A percentile compares a stretch with the other conserved stretches of the same genome.
These are phyloP conservation scores for Chenopodium berlandieri DNA, from an alignment of 148 eudicot species.

Conservation along the genomic window DNA sequence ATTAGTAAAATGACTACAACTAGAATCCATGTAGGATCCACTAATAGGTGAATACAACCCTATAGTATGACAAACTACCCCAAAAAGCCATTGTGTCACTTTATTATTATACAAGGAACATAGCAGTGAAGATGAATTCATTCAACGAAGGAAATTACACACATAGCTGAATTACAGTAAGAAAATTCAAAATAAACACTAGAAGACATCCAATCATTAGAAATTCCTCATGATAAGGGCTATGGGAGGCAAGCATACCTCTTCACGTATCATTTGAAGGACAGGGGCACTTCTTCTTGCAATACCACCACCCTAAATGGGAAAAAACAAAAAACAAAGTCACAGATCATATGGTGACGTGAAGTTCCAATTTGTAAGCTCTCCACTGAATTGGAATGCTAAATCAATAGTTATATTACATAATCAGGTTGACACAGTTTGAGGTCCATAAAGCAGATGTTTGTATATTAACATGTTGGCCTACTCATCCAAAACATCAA, in stretches of 20 bases:
- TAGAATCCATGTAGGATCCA: neutral
- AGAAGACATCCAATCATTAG: neutral
- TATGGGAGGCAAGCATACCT: slow-evolving; percentile 54
- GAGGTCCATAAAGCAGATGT: neutral
- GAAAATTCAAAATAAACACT: neutral
- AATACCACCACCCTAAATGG: slow-evolving; percentile 82
- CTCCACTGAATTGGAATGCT: neutral
- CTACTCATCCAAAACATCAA: no score
- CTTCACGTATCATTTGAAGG: slow-evolving; percentile 82
- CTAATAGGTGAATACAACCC: neutral
- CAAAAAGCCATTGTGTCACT: neutral
- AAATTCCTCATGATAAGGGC: neutral
- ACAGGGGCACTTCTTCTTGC: slow-evolving; percentile 88
- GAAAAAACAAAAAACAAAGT: slow-evolving; percentile 7
- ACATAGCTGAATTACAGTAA: neutral
- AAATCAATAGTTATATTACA: neutral
- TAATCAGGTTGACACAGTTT: neutral
- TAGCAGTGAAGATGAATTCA: neutral
- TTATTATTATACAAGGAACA: neutral
- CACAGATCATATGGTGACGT: slow-evolving; percentile 6
- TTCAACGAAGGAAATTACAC: neutral
- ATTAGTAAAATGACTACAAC: neutral
- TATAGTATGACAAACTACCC: neutral
- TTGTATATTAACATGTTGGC: neutral
- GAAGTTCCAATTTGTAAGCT: neutral